Conservation (phyloP, 352 stramenopile genomes). For the Pythium inflatum region DNA sequence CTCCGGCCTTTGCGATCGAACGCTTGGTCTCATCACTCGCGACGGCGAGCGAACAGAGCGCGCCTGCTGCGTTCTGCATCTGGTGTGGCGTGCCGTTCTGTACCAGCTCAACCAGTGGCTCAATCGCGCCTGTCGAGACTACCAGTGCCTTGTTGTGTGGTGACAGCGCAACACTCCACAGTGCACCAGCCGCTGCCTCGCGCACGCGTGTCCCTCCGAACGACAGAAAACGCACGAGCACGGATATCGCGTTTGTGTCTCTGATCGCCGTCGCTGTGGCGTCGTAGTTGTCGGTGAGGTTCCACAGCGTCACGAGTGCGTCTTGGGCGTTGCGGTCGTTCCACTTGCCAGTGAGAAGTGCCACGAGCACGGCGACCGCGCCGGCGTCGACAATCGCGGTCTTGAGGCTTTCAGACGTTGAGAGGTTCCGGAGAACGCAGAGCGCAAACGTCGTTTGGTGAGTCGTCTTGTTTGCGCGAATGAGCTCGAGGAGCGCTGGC, state of each 20-base stretch:
- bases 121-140: not conserved
- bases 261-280: not conserved
- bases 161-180: not conserved
- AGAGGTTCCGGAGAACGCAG: not conserved
- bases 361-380: not conserved
- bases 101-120: not conserved
- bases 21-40: not conserved
- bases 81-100: not conserved
- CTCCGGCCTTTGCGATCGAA: not conserved
- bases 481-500: not conserved
- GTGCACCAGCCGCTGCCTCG: not conserved
- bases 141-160: not conserved
- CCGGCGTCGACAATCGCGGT: not conserved
- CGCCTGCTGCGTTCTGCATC: not conserved
- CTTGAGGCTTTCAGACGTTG: not conserved
- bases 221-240: not conserved
- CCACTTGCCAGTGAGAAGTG: not conserved
- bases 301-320: not conserved
- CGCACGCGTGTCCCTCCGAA: not conserved
- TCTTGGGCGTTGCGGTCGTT: not conserved
- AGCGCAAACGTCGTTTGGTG: not conserved
- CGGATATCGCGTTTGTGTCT: not conserved
- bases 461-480: not conserved
- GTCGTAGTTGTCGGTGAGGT: not conserved
- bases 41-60: not conserved